Base-by-base conservation (phyloP, 108 stramenopile species). In the Conticribra weissflogii region DNA sequence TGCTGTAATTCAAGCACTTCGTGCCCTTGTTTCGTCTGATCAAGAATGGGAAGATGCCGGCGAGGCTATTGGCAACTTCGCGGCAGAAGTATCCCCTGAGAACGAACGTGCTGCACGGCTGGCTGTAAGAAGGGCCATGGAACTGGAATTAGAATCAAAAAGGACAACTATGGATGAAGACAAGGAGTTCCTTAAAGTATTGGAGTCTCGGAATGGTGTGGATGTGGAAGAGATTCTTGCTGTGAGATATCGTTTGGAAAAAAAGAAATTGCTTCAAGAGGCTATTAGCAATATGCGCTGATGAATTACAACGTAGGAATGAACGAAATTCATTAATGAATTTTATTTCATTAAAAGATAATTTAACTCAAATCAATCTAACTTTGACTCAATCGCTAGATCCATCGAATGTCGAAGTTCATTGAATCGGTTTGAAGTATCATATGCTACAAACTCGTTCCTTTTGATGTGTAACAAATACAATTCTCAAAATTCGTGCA, bases 21-120 rank as follows among this genome's bases (percentile, higher is more conserved):
- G 93, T 22, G 93, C 88, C 24, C 75, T 95, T 0, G 78, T 95
- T 24, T 86, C 90, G 14, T 83, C 83, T 3, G 88, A 88, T 31
- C 75, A 72, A 19, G 93, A 95, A 71, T 95, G 88, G 88, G 72
- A 81, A 18, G 85, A 71, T 29, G 78, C 88, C 4, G 88, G 89
- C 12, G 83, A 87, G 52, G 89, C 93, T 3, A 83, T 95, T 54
- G 93, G 93, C 0, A 92, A 90, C 54, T 92, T 95, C 75, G 85
- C 85, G 18, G 72, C 47, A n/a, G 67, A 83, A 56, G 63, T 57
- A 14, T 73, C 83, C 21, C 55, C 82, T 0, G 85, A 84, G 62
- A 95, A 89, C 56, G 90, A 95, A 75, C 63, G 83, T 18, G 69
- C 61, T 8, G 89, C 89, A 2, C 68, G 79, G 50, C 32, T 83